phyloP scores from a whole-genome alignment of 306 rosid species.

The Castanospermum australe region DNA sequence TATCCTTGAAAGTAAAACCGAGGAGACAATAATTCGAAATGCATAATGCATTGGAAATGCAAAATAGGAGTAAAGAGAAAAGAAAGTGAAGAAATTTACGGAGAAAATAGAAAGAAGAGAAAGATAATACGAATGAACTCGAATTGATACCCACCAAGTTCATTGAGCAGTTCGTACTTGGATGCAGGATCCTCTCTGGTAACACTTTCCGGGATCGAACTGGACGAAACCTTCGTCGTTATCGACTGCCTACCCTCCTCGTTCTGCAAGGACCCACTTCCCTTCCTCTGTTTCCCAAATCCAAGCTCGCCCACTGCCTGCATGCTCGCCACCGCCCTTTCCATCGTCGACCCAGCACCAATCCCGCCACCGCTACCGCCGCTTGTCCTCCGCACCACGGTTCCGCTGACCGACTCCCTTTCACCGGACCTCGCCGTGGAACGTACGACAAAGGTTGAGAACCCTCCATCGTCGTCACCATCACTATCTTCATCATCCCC shows the following conservation, averaged over 20 bases:
- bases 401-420: conserved; percentile 68
- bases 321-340: conserved; percentile 94
- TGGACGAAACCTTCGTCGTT: conserved; percentile 62
- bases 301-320: conserved; percentile 72
- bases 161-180: conserved; percentile 92
- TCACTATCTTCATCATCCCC: conserved; percentile 33
- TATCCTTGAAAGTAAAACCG: neutral
- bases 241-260: conserved; percentile 59
- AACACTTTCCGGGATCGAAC: conserved; percentile 93
- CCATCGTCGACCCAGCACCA: conserved; percentile 59
- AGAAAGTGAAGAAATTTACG: too few relatives aligned
- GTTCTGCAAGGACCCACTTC: conserved; percentile 56
- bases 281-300: conserved; percentile 75
- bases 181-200: conserved; percentile 87
- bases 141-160: conserved; percentile 66
- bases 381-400: conserved; percentile 53
- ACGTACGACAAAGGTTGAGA: conserved; percentile 76
- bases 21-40: neutral
- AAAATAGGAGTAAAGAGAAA: neutral
- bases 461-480: conserved; percentile 46
- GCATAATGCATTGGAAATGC: neutral
- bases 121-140: neutral
- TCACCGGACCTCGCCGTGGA: conserved; percentile 49
- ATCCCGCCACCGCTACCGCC: conserved; percentile 20
- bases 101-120: neutral